Evolutionary conservation across 1,284 basidiomycete species (phyloP), one percentile per base, ranked within the genome.

Genomic region (Xerocomus minutiporus): DNA sequence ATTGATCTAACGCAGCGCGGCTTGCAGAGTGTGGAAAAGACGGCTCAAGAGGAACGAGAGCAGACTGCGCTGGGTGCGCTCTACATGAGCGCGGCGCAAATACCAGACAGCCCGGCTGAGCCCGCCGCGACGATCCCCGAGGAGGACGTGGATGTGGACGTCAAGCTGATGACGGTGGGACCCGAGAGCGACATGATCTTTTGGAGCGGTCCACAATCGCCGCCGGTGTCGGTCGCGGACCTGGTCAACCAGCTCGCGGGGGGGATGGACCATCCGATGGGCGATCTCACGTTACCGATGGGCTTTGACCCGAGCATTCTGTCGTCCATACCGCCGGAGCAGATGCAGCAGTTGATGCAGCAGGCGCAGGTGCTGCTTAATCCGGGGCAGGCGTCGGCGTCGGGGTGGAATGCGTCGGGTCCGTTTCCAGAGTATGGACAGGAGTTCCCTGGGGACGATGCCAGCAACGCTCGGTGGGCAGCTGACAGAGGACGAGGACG

Each of bases 71-170:
- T 91, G 29, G 78, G 79, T 35, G 87, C 88, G 42, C 66, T 87
- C 32, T 91, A 91, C 66, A 81, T 86, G 74, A 77, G 76, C 15
- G 68, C 75, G 35, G 74, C 76, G 46, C 83, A 86, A 58, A 84
- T 90, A 61, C 88, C 89, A 23, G 84, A 88, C 48, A 78, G 83
- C 53, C 86, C 89, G n/a, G 78, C 77, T 34, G 88, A 91, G 68
- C 82, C 84, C n/a, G 61, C 76, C 17, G 67, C 68, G 54, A 74
- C 77, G 61, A 77, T 87, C 57, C 64, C 78, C 39, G 85, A 86
- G 59, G 86, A 86, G 56, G 82, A 88, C 62, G 75, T 82, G 56
- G 86, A 90, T 67, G 74, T 70, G 61, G 75, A 80, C 44, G 76
- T 80, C 58, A 77, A 76, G 62, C 63, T 70, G 48, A 90, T 91